Conservation (phyloP, 2,329 filamentous ascomycete genomes). For the Microsporum audouinii region DNA sequence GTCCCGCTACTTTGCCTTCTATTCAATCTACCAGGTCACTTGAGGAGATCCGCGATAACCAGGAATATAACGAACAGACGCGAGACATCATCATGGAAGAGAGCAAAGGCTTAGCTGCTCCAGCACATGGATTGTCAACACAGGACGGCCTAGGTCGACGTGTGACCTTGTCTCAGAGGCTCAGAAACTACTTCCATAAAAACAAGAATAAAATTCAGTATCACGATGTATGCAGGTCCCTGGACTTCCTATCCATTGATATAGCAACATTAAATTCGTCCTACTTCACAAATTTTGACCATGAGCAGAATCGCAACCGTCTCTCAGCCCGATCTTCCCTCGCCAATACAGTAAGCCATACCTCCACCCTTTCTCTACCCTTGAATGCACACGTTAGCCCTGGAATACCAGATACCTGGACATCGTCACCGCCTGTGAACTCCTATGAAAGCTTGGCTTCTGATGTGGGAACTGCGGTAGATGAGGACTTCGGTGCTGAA, state of each 20-base stretch:
- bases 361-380: not conserved
- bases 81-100: not conserved
- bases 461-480: constrained; percentile 22
- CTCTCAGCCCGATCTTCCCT: not conserved
- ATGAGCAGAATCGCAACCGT: not conserved
- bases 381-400: not conserved
- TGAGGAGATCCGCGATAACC: not conserved
- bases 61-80: not conserved
- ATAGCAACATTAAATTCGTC: not conserved
- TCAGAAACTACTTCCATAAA: not conserved
- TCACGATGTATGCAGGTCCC: not conserved
- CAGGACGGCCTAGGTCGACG: not conserved
- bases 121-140: not conserved
- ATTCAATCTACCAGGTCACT: not conserved
- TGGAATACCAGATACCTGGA: not conserved
- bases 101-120: not conserved
- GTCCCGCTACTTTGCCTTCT: not conserved
- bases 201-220: not conserved
- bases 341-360: not conserved
- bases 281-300: not conserved
- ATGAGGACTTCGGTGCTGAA: constrained; percentile 21
- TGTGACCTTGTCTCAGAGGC: not conserved
- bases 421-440: not conserved
- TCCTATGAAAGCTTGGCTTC: constrained; percentile 10
- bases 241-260: not conserved